Conservation (phyloP, 2,329 filamentous ascomycete species). For the Huntiella decipiens region DNA sequence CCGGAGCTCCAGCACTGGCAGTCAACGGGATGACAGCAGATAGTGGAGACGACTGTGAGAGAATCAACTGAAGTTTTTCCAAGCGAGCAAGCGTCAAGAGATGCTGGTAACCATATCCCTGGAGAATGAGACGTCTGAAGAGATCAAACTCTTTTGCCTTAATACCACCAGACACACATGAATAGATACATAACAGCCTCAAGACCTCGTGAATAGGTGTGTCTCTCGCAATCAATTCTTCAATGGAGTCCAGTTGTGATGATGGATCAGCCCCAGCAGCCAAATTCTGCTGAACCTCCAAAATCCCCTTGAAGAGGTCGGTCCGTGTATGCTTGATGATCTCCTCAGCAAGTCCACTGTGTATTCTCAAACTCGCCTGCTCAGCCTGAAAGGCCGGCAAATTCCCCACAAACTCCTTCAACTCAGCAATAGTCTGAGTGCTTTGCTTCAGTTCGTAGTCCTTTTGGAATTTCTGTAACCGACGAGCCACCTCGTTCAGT, state of each 20-base stretch:
- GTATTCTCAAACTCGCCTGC: conserved; percentile 77
- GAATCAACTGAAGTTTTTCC: conserved; percentile 74
- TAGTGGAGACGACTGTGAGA: conserved; percentile 56
- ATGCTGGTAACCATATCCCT: conserved; percentile 91
- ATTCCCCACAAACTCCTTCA: conserved; percentile 89
- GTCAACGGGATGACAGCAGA: conserved; percentile 66
- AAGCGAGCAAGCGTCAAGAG: conserved; percentile 72
- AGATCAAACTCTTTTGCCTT: conserved; percentile 74
- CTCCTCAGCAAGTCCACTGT: conserved; percentile 82
- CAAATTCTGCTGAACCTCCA: conserved; percentile 92
- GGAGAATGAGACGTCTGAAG: conserved; percentile 72
- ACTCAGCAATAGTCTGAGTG: conserved; percentile 73
- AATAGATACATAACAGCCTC: conserved; percentile 76
- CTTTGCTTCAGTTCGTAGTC: conserved; percentile 85
- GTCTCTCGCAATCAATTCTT: conserved; percentile 83
- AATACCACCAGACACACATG: conserved; percentile 72
- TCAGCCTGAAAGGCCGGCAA: conserved; percentile 84
- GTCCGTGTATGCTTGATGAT: conserved; percentile 85
- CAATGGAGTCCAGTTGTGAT: conserved; percentile 75
- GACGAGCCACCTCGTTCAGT: conserved; percentile 76
- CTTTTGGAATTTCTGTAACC: conserved; percentile 60
- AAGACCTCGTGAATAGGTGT: conserved; percentile 65
- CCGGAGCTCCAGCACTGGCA: conserved; percentile 33
- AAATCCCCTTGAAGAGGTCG: conserved; percentile 68
- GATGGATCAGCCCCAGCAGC: conserved; percentile 77